Base-by-base conservation (phyloP, 1,284 basidiomycete species). In the Ceratobasidium papillatum region DNA sequence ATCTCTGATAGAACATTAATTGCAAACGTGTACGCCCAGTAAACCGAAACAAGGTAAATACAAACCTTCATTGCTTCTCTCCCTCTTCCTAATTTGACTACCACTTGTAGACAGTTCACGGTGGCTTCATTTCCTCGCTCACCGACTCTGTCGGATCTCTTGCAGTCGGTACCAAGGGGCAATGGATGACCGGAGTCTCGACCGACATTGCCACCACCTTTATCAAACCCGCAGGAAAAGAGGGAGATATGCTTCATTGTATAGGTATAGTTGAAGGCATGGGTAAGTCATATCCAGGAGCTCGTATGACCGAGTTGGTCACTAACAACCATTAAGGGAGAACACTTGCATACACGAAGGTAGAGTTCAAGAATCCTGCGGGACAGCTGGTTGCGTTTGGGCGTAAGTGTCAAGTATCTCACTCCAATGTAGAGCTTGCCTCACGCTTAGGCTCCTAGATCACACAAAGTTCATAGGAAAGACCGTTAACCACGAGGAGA, bases 401-500 rank as follows among this genome's bases (percentile, higher is more conserved):
- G 77, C 87, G 91, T 92, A 79, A 79, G 89, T 83, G n/a, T 19
- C 12, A 27, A 43, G 45, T 56, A n/a, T 65, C 74, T 36, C 3
- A 58, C 14, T 36, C 59, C 51, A 41, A 25, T 30, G 71, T 47
- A 34, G 59, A 56, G 25, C 45, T 5, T 59, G 17, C n/a, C 17
- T 56, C n/a, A 76, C 74, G 69, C 80, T 54, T 77, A 51, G 34
- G n/a, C 17, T 7, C 1, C n/a, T 76, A 94, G 92, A 89, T 77
- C 94, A 96, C 80, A 96, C 94, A 7, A 96, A 97, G 82, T 96
- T 94, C 78, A 86, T 96, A 75, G 93, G 92, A 17, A 92, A 88
- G 80, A 93, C 92, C 5, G 85, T 87, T 17, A 85, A 84, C 3
- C 89, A 93, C 79, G 82, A 85, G 76, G 86, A 92, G 76, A 94